Evolutionary conservation across 2,329 filamentous ascomycete genomes (phyloP).

Genomic region (Beauveria sp.): DNA sequence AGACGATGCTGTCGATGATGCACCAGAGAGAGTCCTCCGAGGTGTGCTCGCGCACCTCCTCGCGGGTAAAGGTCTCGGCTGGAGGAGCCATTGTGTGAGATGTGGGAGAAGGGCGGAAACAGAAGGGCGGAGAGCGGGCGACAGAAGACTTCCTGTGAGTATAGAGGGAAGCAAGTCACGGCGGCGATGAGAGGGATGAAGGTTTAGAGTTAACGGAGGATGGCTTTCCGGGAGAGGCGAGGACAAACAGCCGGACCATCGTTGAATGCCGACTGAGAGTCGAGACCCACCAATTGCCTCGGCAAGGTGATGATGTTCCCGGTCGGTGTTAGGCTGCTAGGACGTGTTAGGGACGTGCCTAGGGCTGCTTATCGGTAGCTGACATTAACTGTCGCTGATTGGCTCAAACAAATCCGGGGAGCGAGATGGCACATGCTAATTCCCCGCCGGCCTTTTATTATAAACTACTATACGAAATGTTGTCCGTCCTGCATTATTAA

Average conservation of each 20-base stretch:
- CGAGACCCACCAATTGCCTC: constrained; percentile 10
- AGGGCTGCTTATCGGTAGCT: not conserved
- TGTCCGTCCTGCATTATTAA: too few species aligned
- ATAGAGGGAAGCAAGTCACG: not conserved
- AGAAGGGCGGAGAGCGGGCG: not conserved
- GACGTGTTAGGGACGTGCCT: not conserved
- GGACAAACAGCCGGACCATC: not conserved
- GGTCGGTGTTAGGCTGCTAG: not conserved
- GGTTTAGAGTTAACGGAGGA: not conserved
- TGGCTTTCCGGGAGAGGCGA: not conserved
- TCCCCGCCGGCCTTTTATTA: not conserved
- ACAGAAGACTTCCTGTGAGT: not conserved
- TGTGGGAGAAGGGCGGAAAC: not conserved
- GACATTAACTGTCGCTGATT: not conserved
- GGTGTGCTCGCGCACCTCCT: constrained; percentile 68
- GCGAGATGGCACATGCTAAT: not conserved
- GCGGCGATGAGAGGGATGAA: not conserved
- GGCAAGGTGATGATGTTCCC: constrained; percentile 1
- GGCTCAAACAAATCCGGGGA: constrained; percentile 2
- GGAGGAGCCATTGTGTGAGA: constrained; percentile 27
- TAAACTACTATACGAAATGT: too few species aligned
- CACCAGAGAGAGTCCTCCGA: constrained; percentile 71
- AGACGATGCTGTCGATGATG: constrained; percentile 80
- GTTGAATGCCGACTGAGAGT: not conserved
- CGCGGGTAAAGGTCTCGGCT: constrained; percentile 47